Conservation (phyloP, 768 basidiomycete species). For the Tricholoma terreum region DNA sequence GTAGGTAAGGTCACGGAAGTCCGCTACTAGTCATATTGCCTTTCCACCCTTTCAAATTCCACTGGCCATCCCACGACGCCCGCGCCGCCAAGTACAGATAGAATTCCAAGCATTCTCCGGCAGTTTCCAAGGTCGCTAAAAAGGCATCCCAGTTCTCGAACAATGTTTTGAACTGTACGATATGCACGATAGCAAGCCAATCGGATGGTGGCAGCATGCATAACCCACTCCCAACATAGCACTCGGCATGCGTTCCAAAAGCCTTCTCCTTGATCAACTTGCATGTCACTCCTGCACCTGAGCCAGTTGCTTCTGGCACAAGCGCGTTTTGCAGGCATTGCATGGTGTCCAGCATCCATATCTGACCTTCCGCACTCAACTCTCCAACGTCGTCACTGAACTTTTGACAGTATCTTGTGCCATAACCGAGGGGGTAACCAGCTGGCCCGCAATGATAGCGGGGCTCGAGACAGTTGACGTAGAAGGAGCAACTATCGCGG, state of each 20-base stretch:
- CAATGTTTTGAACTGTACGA: slow-evolving; percentile 31
- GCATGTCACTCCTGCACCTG: slow-evolving; percentile 25
- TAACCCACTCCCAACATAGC: slow-evolving; percentile 41
- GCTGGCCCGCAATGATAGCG: slow-evolving; percentile 41
- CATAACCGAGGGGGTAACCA: slow-evolving; percentile 44
- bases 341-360: slow-evolving; percentile 46
- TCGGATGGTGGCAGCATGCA: slow-evolving; percentile 33
- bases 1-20: too few relatives aligned
- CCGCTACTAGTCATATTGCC: too few relatives aligned
- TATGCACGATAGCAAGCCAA: slow-evolving; percentile 36
- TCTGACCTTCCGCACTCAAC: slow-evolving; percentile 32
- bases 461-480: slow-evolving; percentile 42
- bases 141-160: slow-evolving; percentile 29
- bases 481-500: slow-evolving; percentile 40
- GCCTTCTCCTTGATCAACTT: slow-evolving; percentile 32
- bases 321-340: slow-evolving; percentile 42
- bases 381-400: slow-evolving; percentile 28
- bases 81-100: slow-evolving; percentile 15
- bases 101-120: slow-evolving; percentile 29
- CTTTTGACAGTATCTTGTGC: slow-evolving; percentile 37
- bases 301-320: slow-evolving; percentile 33
- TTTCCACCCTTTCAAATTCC: too few relatives aligned
- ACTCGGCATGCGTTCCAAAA: slow-evolving; percentile 39
- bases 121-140: slow-evolving; percentile 25
- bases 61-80: too few relatives aligned